Percentiles rank a stretch among this genome's conserved stretches.
Evolutionary conservation across 2,329 filamentous ascomycete genomes (phyloP).

Genomic region (Trichoderma harzianum): DNA sequence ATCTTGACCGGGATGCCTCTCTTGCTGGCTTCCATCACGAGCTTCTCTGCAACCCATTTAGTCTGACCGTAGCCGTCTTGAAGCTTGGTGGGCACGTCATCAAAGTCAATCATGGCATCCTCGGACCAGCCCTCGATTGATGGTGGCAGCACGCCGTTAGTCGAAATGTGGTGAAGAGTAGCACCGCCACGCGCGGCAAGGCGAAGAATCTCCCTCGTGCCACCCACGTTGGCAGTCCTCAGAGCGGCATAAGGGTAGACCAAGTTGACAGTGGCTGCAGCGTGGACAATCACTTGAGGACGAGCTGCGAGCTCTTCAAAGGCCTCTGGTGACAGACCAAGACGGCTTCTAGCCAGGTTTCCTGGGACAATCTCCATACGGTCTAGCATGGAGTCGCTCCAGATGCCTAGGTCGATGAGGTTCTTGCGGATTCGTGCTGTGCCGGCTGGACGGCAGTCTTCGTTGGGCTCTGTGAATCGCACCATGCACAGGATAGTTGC

Average conservation of each 20-base stretch:
- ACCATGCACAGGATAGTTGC: conserved; percentile 71
- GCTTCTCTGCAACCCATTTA: conserved; percentile 77
- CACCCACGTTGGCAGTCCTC: conserved; percentile 71
- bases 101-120: conserved; percentile 61
- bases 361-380: conserved; percentile 73
- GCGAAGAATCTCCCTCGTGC: conserved; percentile 71
- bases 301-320: conserved; percentile 64
- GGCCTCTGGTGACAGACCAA: conserved; percentile 63
- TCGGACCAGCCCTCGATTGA: conserved; percentile 70
- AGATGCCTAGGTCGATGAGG: conserved; percentile 72
- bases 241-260: conserved; percentile 79
- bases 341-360: conserved; percentile 64
- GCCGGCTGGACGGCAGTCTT: conserved; percentile 61
- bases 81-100: conserved; percentile 66
- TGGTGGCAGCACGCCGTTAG: conserved; percentile 73
- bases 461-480: conserved; percentile 64
- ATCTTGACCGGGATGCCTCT: conserved; percentile 69
- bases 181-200: conserved; percentile 64
- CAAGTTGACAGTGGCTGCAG: conserved; percentile 74
- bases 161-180: conserved; percentile 75
- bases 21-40: conserved; percentile 65
- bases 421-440: conserved; percentile 73
- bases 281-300: conserved; percentile 72
- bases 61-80: conserved; percentile 74
- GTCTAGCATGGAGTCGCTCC: conserved; percentile 74